These are phyloP conservation scores for Dothistroma pini DNA, from an alignment of 2,329 filamentous ascomycete genomes.

Conservation along the genomic window DNA sequence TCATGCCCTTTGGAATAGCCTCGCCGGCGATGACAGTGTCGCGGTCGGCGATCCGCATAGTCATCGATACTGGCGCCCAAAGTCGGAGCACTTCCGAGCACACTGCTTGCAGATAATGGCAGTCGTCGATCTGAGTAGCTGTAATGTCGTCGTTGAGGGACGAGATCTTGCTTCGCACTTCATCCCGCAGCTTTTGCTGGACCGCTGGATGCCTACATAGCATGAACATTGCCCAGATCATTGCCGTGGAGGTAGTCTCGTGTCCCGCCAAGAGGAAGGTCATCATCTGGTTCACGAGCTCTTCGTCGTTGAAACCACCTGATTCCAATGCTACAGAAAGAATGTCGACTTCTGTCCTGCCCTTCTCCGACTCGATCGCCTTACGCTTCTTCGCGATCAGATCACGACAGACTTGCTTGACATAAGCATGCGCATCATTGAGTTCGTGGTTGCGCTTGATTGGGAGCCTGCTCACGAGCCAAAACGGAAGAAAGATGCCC, in stretches of 20 bases:
- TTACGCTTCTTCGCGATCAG: slow-evolving; percentile 69
- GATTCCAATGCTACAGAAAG: slow-evolving; percentile 74
- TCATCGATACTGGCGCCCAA: slow-evolving; percentile 67
- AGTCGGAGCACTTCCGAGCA: slow-evolving; percentile 73
- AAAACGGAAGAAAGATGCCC: slow-evolving; percentile 57
- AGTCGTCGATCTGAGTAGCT: slow-evolving; percentile 61
- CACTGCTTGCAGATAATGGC: slow-evolving; percentile 77
- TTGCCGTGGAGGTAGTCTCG: slow-evolving; percentile 53
- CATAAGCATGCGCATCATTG: slow-evolving; percentile 51
- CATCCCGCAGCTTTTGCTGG: slow-evolving; percentile 49
- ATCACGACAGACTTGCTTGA: slow-evolving; percentile 60
- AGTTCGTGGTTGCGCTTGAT: slow-evolving; percentile 67
- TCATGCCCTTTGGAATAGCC: slow-evolving; percentile 66
- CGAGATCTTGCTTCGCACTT: slow-evolving; percentile 48
- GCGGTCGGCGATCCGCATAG: slow-evolving; percentile 60
- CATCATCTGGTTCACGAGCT: slow-evolving; percentile 60
- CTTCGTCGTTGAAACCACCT: slow-evolving; percentile 70
- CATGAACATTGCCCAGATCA: slow-evolving; percentile 54
- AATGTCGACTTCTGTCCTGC: slow-evolving; percentile 64
- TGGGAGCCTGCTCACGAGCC: slow-evolving; percentile 62
- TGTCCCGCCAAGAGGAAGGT: slow-evolving; percentile 74
- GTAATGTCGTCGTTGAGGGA: slow-evolving; percentile 45
- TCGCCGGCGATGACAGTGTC: slow-evolving; percentile 65
- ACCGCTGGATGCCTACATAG: slow-evolving; percentile 49
- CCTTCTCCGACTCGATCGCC: slow-evolving; percentile 43